Evolutionary conservation across 305 asterid species (phyloP), one percentile per base, ranked within the genome.

Genomic region (Fraxinus latifolia): DNA sequence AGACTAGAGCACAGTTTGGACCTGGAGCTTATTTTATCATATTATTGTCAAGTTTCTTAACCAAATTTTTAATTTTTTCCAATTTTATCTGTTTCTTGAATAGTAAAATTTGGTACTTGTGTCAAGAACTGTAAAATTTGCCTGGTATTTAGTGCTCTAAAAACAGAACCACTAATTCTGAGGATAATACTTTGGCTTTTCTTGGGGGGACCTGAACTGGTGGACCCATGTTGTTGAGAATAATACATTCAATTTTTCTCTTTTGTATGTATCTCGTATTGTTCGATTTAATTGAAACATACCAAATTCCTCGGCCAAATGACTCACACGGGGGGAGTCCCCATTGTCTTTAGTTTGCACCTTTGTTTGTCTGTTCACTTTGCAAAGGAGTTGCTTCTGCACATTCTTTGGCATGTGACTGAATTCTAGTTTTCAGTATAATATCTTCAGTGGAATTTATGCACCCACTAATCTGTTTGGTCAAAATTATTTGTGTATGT

Each of bases 111-210:
- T 32, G 21, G 12, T 71, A 32, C 12, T 74, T 76, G 74, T 68
- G 34, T 55, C 60, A 42, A 60, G 32, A 74, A 83, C 74, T 58
- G 42, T 58, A 71, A 78, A 17, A 68, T 53, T 37, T 80, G 50
- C 31, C 62, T 60, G 32, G 23, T 44, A 65, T 79, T 42, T 44
- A 29, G 77, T 79, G 27, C 79, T 79, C 79, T 44, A 12, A 39
- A 47, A 44, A 21, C 36, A 25, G 84, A 47, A 65, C 81, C 81
- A 77, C 81, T 65, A 12, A 68, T 70, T 70, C 53, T 25, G 81
- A 76, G 76, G 86, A 84, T 53, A 76, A 68, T 34, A 33, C 9
- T 68, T 76, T 33, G 74, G 74, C 33, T 11, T 67, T 42, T 70
- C 15, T 17, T 78, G 76, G 5, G 65, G 42, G 60, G 72, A 71